Base-by-base conservation (phyloP, 1,284 basidiomycete genomes). In the Microstroma glucosiphilum region DNA sequence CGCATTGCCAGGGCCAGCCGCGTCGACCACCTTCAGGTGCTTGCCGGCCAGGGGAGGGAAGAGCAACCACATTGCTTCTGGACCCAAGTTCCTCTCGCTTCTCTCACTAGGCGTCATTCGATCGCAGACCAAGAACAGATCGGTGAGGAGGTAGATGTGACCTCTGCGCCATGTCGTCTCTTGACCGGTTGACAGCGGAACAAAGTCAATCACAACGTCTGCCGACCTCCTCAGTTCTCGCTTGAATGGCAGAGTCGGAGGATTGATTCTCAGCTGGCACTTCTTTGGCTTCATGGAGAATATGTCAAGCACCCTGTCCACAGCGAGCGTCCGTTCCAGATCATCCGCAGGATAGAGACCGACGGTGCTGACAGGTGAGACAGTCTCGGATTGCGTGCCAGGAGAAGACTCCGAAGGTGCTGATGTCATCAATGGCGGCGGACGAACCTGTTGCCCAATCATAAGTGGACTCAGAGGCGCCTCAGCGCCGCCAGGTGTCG, bases 41-140 rank as follows among this genome's bases (percentile, higher is more conserved):
- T 96, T 97, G 4, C 92, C 93, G 8, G 96, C 89, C 58, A 99
- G 82, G 2, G 96, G 96, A 21, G 96, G 96, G 82, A 96, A 99
- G 67, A 89, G 86, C 58, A 99, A 82, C 87, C 89, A 91, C 87
- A 96, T 90, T 15, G 58, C 61, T 19, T 62, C 59, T 21, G 69
- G 62, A 19, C 60, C 58, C 26, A n/a, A 13, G 26, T 26, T 23
- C 40, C 57, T 48, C 60, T 66, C 61, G 11, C 68, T 66, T 51
- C 62, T 59, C 46, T 75, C 67, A 62, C 63, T 67, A 6, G 71
- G 71, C 25, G 66, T 68, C 67, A 73, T 66, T 46, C 75, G 68
- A 64, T 77, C 76, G 61, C 79, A 92, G 30, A 96, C 81, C 60
- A 97, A 82, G 79, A 97, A 91, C 17, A 97, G 82, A 76, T 98